A percentile compares a stretch with the other conserved stretches of the same genome.
phyloP scores from a whole-genome alignment of 768 basidiomycete genomes.

The Multifurca ochricompacta region DNA sequence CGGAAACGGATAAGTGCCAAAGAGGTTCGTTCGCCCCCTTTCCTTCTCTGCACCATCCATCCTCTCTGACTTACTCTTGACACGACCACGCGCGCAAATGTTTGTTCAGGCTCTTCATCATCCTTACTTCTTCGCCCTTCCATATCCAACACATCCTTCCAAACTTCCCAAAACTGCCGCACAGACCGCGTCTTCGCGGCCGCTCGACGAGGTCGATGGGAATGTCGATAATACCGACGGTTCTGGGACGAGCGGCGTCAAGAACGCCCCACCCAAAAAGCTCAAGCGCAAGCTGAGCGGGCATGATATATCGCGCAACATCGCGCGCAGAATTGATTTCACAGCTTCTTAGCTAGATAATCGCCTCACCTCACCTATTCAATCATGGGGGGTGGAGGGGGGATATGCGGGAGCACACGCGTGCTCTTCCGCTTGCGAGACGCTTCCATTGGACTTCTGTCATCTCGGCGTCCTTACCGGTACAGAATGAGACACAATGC shows the following conservation, averaged over 20 bases:
- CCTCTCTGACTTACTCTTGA: not conserved
- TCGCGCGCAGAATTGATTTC: constrained; percentile 70
- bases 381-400: not conserved
- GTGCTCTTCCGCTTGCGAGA: not conserved
- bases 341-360: constrained; percentile 29
- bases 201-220: constrained; percentile 72
- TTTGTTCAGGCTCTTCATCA: constrained; percentile 67
- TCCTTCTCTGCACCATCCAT: not conserved
- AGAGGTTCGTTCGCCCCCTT: constrained; percentile 46
- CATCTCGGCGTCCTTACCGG: not conserved
- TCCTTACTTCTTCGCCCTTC: constrained; percentile 79
- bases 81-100: constrained; percentile 1
- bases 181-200: constrained; percentile 38
- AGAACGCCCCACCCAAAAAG: constrained; percentile 43
- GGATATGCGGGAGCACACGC: not conserved
- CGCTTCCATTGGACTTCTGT: constrained; percentile 3
- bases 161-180: constrained; percentile 71
- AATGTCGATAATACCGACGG: constrained; percentile 51
- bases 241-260: constrained; percentile 44
- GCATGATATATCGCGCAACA: constrained; percentile 40
- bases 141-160: constrained; percentile 81
- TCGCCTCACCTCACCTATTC: not conserved
- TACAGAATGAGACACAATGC: constrained; percentile 17
- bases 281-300: constrained; percentile 68
- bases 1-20: constrained; percentile 68